A percentile compares a stretch with the other conserved stretches of the same genome.
phyloP scores from a whole-genome alignment of 1,284 basidiomycete species.

The Amylostereum chailletii region DNA sequence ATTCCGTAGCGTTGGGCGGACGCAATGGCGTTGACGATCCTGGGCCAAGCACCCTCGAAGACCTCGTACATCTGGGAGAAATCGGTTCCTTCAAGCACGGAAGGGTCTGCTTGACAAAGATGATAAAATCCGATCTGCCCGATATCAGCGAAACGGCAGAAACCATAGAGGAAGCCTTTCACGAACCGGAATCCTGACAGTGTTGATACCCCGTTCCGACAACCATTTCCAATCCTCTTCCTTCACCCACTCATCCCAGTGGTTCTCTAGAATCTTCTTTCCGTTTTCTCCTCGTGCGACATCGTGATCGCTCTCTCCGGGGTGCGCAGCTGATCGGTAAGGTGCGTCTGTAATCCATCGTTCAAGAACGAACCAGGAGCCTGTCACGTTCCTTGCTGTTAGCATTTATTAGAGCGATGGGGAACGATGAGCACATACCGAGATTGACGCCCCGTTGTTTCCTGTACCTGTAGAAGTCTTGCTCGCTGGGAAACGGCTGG shows the following conservation, averaged over 20 bases:
- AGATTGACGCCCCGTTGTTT: conserved; percentile 81
- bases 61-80: conserved; percentile 52
- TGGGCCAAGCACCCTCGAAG: conserved; percentile 67
- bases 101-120: conserved; percentile 49
- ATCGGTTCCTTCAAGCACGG: conserved; percentile 65
- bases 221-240: conserved; percentile 73
- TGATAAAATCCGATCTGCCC: conserved; percentile 75
- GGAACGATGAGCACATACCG: conserved; percentile 33
- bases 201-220: conserved; percentile 66
- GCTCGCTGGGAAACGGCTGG: conserved; percentile 15
- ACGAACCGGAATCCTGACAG: conserved; percentile 76
- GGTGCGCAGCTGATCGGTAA: conserved; percentile 41
- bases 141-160: conserved; percentile 3
- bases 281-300: conserved; percentile 58
- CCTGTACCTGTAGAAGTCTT: conserved; percentile 53
- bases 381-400: conserved; percentile 23
- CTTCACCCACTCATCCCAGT: conserved; percentile 78
- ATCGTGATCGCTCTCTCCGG: conserved; percentile 69
- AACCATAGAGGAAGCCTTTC: conserved; percentile 9
- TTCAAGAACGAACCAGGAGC: conserved; percentile 74
- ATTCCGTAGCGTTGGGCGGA: conserved; percentile 55
- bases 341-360: conserved; percentile 60
- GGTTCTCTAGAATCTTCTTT: conserved; percentile 57
- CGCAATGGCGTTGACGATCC: conserved; percentile 61
- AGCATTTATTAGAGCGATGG: not conserved